Percentiles rank a stretch among this genome's conserved stretches.
phyloP scores from a whole-genome alignment of 2,329 filamentous ascomycete genomes.

The Capronia epimyces region DNA sequence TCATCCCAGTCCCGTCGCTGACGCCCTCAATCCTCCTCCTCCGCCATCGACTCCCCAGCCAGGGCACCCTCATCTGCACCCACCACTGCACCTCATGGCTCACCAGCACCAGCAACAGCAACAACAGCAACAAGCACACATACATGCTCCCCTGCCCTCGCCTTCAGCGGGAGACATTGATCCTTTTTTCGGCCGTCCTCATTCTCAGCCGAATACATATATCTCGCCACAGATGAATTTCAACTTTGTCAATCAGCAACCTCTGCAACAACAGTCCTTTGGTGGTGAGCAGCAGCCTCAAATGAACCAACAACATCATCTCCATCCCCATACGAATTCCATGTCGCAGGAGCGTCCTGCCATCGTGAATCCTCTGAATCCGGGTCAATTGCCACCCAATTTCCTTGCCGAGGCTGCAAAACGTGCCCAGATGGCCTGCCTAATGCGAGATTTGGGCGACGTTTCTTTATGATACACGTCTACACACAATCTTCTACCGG shows the following conservation, averaged over 20 bases:
- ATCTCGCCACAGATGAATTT: constrained; percentile 18
- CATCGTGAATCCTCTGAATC: constrained; percentile 14
- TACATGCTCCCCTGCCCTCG: constrained; percentile 28
- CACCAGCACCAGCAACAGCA: constrained; percentile 15
- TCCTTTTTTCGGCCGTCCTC: constrained; percentile 23
- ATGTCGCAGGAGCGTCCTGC: constrained; percentile 27
- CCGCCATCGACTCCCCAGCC: constrained; percentile 20
- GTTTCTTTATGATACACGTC: constrained; percentile 48
- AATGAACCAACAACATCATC: constrained; percentile 21
- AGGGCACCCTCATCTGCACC: constrained; percentile 18
- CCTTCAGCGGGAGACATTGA: constrained; percentile 26
- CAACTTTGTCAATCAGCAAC: constrained; percentile 12
- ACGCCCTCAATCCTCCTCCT: constrained; percentile 20
- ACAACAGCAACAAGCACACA: constrained; percentile 16
- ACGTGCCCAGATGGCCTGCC: constrained; percentile 79
- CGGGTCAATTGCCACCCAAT: constrained; percentile 64
- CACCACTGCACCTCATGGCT: constrained; percentile 23
- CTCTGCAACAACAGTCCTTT: constrained; percentile 14
- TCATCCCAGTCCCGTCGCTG: constrained; percentile 27
- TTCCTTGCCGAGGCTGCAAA: constrained; percentile 91
- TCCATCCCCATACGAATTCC: constrained; percentile 28
- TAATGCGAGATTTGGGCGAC: constrained; percentile 80
- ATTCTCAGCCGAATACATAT: constrained; percentile 23
- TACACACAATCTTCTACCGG: neutral
- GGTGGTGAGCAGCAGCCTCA: constrained; percentile 15